Percentiles rank a stretch among this genome's conserved stretches.
These are phyloP conservation scores for Seiridium cupressi DNA, from an alignment of 2,329 filamentous ascomycete genomes.

Conservation along the genomic window DNA sequence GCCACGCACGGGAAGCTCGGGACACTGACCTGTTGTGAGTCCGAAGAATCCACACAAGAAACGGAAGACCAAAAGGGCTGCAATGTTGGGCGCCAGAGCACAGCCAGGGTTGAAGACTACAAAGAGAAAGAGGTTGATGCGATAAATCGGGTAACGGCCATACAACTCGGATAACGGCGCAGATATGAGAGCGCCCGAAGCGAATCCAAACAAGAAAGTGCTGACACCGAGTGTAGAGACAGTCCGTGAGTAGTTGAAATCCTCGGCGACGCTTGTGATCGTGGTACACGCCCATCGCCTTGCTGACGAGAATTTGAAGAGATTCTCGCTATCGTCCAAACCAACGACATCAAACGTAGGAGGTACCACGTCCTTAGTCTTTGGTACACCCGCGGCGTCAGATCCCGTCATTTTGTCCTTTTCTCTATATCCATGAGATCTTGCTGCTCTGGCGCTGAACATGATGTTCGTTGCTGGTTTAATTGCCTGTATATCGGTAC, in stretches of 20 bases:
- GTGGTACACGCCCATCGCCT: not conserved
- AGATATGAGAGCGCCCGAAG: not conserved
- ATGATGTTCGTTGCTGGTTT: no score
- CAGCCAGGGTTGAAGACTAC: conserved; percentile 35
- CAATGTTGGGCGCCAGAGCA: conserved; percentile 43
- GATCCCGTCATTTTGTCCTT: not conserved
- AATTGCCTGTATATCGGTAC: no score
- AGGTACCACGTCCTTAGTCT: not conserved
- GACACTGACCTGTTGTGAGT: conserved; percentile 20
- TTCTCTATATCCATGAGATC: no score
- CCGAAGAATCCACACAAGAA: conserved; percentile 45
- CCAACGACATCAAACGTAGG: not conserved
- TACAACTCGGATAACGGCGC: not conserved
- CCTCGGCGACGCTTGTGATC: not conserved
- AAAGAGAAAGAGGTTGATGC: not conserved
- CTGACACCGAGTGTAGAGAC: not conserved
- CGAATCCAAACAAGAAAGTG: not conserved
- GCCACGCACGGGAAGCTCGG: not conserved
- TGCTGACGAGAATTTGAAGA: not conserved
- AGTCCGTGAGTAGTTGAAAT: not conserved
- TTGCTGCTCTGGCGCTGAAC: no score
- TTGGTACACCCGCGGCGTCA: not conserved
- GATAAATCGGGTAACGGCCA: not conserved
- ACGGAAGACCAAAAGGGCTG: conserved; percentile 26
- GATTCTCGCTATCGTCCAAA: not conserved